Base-by-base conservation (phyloP, 805 yeast species). In the Pichia ethanolica region DNA sequence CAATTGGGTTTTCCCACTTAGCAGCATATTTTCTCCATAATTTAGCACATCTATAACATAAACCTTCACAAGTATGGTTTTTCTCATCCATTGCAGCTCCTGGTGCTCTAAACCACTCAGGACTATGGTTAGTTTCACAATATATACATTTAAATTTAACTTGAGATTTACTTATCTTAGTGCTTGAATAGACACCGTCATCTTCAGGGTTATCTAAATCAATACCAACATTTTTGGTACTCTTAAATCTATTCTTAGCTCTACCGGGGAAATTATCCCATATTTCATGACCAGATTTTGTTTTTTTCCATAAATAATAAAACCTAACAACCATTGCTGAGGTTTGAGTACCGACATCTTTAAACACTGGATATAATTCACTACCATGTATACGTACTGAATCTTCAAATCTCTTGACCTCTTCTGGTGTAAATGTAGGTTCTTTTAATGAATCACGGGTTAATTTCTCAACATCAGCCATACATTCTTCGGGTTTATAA, bases 281-380 rank as follows among this genome's bases (percentile, higher is more conserved):
- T 14, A 89, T 85, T 39, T 63, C 61, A 53, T 77, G 81, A 0
- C 97, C 97, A 41, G 73, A 73, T 33, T 76, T 70, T 0, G 96
- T 84, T 63, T 90, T 90, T 66, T 90, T 90, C 98, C 98, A 91
- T 47, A 88, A 69, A 59, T 91, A 91, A 60, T 89, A 91, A 62
- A 75, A 89, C 50, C 97, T 68, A 1, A 91, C 98, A 54, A 89
- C 72, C 83, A 83, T 86, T 0, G 90, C 77, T 48, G 81, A 70
- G 0, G 89, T 71, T 57, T 86, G 95, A 0, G 89, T 75, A 33
- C 75, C 76, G n/a, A 91, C 93, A 49, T 75, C 78, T 60, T 81
- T 77, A 54, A 62, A 78, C 0, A 88, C 90, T 0, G 84, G 88
- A 61, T 79, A 81, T 32, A 93, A 67, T 57, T 90, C 96, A 59